Evolutionary conservation across 306 rosid genomes (phyloP), one percentile per base, ranked within the genome.

Genomic region (Lotus japonicus): DNA sequence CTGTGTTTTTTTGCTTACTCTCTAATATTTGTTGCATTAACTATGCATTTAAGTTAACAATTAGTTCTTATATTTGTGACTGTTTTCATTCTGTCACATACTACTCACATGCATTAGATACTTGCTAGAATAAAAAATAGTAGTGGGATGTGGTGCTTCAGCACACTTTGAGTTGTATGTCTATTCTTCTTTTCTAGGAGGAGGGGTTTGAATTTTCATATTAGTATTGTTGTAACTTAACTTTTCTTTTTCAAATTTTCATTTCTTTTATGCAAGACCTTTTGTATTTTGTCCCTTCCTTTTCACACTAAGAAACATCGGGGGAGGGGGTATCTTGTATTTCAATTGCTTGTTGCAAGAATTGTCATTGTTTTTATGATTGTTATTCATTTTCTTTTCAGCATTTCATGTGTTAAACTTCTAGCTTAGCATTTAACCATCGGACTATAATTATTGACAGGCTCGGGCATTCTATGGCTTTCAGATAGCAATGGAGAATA

Each of bases 401-500:
- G 45, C 35, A 33, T 16, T 46, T 35, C 11, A 52, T 62, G 39
- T 66, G n/a, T 26, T 66, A 51, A 46, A 46, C 66, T 68, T 46
- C 10, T 43, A 28, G 44, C 45, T 66, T 54, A 68, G 68, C 72
- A 54, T 60, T 75, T 75, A 77, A 85, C 58, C 28, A 67, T 33
- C 21, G 26, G 49, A 19, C 31, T 77, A 44, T 45, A 72, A 5
- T 74, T 66, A 48, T 68, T 61, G 62, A 16, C 80, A 89, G 97
- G 92, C 95, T 84, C 87, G 96, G 49, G 96, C 98, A 33, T 92
- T 92, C 73, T 92, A 89, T 66, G 95, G 96, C 65, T 89, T 92
- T 83, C 97, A 92, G 73, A 88, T 92, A 71, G 97, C 96, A 56
- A 89, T 89, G 85, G 97, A 92, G 84, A 92, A 92, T 82, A 81